These are phyloP conservation scores for Cladobotryum mycophilum DNA, from an alignment of 2,329 filamentous ascomycete genomes.

Conservation along the genomic window DNA sequence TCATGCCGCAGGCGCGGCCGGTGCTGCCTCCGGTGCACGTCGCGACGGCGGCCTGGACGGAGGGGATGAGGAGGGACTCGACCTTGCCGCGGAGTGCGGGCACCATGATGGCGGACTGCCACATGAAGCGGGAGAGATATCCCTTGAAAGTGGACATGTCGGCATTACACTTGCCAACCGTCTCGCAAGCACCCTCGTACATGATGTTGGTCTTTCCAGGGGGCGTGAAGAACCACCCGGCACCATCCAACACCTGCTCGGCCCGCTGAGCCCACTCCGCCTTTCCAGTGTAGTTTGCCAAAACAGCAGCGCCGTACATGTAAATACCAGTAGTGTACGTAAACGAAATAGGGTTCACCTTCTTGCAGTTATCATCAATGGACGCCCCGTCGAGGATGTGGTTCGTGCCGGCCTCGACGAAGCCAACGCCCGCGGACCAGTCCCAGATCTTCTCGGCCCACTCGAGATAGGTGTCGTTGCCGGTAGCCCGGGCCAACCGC, in stretches of 20 bases:
- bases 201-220: conserved; percentile 49
- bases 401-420: conserved; percentile 47
- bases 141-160: conserved; percentile 66
- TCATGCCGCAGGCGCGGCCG: conserved; percentile 52
- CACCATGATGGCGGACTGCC: conserved; percentile 49
- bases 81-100: conserved; percentile 47
- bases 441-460: conserved; percentile 65
- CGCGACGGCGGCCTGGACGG: conserved; percentile 49
- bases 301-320: conserved; percentile 56
- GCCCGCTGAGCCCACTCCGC: conserved; percentile 49
- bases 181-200: conserved; percentile 62
- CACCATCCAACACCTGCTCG: conserved; percentile 44
- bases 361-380: conserved; percentile 46
- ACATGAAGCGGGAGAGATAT: conserved; percentile 60
- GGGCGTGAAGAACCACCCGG: conserved; percentile 49
- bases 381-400: conserved; percentile 59
- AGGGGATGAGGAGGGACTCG: conserved; percentile 41
- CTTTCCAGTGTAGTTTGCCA: conserved; percentile 55
- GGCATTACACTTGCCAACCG: conserved; percentile 46
- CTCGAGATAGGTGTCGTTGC: conserved; percentile 57
- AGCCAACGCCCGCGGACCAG: conserved; percentile 51
- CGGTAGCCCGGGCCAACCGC: conserved; percentile 63
- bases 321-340: conserved; percentile 61
- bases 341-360: conserved; percentile 51
- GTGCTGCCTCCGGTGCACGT: conserved; percentile 51